Conservation (phyloP, 768 basidiomycete species). For the Boletus tylopilopsis region DNA sequence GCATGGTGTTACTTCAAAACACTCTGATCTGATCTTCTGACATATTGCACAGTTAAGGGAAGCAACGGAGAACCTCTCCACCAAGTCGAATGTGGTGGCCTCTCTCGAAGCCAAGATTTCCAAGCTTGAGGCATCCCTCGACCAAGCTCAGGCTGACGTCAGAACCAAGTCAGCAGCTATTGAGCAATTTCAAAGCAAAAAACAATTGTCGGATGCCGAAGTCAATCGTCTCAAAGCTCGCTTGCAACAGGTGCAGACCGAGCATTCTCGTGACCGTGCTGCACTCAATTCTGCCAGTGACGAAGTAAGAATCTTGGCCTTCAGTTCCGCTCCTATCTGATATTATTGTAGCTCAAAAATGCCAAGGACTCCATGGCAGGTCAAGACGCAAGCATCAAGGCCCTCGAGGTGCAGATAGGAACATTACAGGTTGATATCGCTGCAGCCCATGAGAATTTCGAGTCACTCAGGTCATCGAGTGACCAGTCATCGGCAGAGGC, state of each 20-base stretch:
- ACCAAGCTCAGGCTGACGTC: slow-evolving; percentile 42
- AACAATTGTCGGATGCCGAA: slow-evolving; percentile 45
- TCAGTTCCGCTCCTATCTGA: not conserved
- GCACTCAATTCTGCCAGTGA: slow-evolving; percentile 41
- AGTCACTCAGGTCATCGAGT: slow-evolving; percentile 44
- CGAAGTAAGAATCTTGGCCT: slow-evolving; percentile 42
- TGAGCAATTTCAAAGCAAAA: slow-evolving; percentile 49
- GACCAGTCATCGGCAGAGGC: slow-evolving; percentile 42
- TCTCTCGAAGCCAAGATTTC: slow-evolving; percentile 53
- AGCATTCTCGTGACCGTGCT: slow-evolving; percentile 23
- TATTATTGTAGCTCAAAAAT: slow-evolving; percentile 44
- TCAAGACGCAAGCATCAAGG: slow-evolving; percentile 46
- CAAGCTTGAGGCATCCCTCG: slow-evolving; percentile 47
- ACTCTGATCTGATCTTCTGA: slow-evolving; percentile 1
- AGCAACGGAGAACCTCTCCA: slow-evolving; percentile 47
- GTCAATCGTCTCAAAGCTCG: slow-evolving; percentile 41
- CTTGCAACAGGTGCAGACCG: slow-evolving; percentile 36
- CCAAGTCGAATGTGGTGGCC: slow-evolving; percentile 47
- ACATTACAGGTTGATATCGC: slow-evolving; percentile 48
- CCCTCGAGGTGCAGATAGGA: slow-evolving; percentile 48
- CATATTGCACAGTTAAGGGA: slow-evolving; percentile 50
- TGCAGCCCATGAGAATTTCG: slow-evolving; percentile 50
- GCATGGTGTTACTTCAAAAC: slow-evolving; percentile 30
- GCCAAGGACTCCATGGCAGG: slow-evolving; percentile 38
- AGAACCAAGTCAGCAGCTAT: slow-evolving; percentile 42